Evolutionary conservation across 2,329 filamentous ascomycete genomes (phyloP), one percentile per base, ranked within the genome.

Genomic region (Venturiaceae sp.): DNA sequence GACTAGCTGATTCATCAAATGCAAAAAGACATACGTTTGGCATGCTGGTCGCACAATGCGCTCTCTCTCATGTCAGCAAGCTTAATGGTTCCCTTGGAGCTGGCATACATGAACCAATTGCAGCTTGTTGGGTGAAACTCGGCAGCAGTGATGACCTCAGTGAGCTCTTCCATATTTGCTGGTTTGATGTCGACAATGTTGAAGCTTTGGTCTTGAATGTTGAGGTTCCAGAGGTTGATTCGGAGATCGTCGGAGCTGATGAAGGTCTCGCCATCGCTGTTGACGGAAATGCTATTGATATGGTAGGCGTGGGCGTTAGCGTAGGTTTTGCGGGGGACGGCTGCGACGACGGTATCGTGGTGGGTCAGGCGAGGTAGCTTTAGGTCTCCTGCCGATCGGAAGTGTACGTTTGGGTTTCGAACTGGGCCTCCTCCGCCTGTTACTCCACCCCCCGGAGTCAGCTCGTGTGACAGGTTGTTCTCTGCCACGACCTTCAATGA

Each of bases 61-160:
- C 91, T 95, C 79, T 96, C 88, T 67, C 94, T 85, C 94, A 99
- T 99, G 69, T 99, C 94, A 53, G 94, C 94, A 66, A 99, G 80
- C 77, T 99, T 99, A 77, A 99, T 97, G 36, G 94, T 97, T 61
- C 94, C 94, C 75, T 99, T 99, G 60, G 92, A 96, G 74, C 92
- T 97, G 66, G 94, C 94, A 72, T 97, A 99, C 92, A 99, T 99
- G 78, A 99, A 97, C 91, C 90, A 96, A 75, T 99, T 97, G 81
- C 94, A 99, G 79, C 92, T 96, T 68, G 86, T 80, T 5, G 94
- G 94, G 70, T 99, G 94, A 69, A 99, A 99, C 70, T 99, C 94
- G 57, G 94, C 94, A 44, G 94, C 94, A 13, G 94, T 99, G 70
- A 99, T 97, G 66, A 99, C 94, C 74, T 99, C 94, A 0, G 94